Evolutionary conservation across 164 flowering plant species (phyloP).

Genomic region (Echeveria elegans): DNA sequence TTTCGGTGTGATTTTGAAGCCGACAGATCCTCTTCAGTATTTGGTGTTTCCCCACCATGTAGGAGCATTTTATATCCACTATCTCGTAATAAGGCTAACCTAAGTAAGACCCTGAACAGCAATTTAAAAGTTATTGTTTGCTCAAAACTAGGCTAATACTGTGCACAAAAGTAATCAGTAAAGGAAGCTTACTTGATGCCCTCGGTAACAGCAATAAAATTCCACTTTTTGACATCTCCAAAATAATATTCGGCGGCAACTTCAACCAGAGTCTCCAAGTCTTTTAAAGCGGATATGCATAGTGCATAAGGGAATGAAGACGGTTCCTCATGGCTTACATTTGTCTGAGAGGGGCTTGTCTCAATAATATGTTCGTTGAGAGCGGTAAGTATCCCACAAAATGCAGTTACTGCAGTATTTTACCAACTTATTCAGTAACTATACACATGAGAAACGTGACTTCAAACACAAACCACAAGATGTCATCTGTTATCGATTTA

Average conservation of each 20-base stretch:
- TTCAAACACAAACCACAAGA: neutral
- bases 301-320: conserved; percentile 61
- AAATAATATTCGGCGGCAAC: conserved; percentile 71
- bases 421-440: neutral
- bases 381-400: conserved; percentile 70
- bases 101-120: conserved; percentile 53
- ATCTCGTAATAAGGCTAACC: conserved; percentile 62
- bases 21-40: conserved; percentile 25
- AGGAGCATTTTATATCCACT: conserved; percentile 89
- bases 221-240: conserved; percentile 91
- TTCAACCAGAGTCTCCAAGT: conserved; percentile 89
- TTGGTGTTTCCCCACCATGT: conserved; percentile 69
- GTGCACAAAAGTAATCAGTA: neutral
- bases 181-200: conserved; percentile 58
- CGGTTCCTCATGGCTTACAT: conserved; percentile 22
- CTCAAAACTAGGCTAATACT: neutral
- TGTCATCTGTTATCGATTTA: neutral
- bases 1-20: conserved; percentile 20
- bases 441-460: neutral
- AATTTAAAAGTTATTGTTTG: neutral
- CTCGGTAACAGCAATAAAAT: conserved; percentile 70
- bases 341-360: conserved; percentile 37
- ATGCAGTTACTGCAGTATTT: conserved; percentile 54
- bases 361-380: conserved; percentile 83
- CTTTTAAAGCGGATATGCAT: conserved; percentile 66